Conservation (phyloP, 208 protist genomes). For the Trypanosoma brucei region DNA sequence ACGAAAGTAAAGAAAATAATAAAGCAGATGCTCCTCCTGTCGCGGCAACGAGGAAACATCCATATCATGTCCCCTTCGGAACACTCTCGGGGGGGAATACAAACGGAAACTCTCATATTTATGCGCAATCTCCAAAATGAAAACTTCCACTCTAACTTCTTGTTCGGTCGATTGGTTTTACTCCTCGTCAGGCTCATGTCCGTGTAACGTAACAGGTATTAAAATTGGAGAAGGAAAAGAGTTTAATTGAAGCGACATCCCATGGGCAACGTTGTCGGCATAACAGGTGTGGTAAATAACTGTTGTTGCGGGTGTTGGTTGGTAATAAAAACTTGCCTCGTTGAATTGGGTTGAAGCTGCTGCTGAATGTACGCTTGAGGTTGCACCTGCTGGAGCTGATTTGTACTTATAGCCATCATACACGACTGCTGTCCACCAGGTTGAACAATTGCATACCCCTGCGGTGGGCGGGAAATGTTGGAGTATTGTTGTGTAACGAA, state of each 20-base stretch:
- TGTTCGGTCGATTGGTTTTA: no score
- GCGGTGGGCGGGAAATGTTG: conserved; percentile 5
- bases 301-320: conserved; percentile 12
- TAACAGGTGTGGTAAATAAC: conserved; percentile 16
- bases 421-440: conserved; percentile 18
- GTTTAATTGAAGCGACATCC: conserved; percentile 21
- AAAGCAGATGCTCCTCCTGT: background rate
- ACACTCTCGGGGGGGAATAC: no score
- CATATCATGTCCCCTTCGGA: no score
- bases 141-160: no score
- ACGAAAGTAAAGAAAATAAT: conserved; percentile 3
- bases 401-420: conserved; percentile 15
- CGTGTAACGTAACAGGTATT: no score
- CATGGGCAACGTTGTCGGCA: conserved; percentile 3
- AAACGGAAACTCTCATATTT: no score
- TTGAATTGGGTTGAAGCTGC: background rate
- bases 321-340: conserved; percentile 6
- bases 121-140: no score
- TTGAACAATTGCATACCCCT: conserved; percentile 16
- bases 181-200: no score
- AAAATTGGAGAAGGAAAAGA: no score
- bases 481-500: conserved; percentile 14
- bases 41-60: no score
- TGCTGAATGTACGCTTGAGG: conserved; percentile 15
- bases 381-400: conserved; percentile 12